These are phyloP conservation scores for Basidiobolus heterosporus DNA, from an alignment of 371 early-diverging fungal genomes.

Conservation along the genomic window DNA sequence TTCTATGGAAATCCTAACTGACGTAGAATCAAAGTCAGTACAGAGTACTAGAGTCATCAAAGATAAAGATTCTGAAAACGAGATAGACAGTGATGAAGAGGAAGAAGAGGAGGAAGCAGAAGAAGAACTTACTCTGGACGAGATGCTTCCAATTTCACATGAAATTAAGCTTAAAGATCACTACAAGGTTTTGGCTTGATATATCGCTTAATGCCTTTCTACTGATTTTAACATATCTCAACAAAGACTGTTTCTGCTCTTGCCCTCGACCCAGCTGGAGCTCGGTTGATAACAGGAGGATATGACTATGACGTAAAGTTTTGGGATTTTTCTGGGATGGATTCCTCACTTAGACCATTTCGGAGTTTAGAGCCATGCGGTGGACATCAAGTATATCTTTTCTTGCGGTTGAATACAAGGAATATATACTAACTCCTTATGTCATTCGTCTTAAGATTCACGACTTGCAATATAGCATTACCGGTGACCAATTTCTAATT, in stretches of 20 bases:
- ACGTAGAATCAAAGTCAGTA: too few species aligned
- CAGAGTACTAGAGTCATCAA: not conserved
- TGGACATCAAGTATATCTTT: constrained; percentile 44
- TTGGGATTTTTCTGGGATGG: constrained; percentile 89
- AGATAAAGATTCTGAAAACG: constrained; percentile 8
- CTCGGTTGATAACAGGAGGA: constrained; percentile 61
- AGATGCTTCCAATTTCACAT: constrained; percentile 44
- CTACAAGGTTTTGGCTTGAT: constrained; percentile 18
- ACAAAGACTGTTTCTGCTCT: constrained; percentile 55
- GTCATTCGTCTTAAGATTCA: constrained; percentile 27
- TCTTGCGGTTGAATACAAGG: constrained; percentile 2
- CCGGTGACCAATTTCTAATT: constrained; percentile 64
- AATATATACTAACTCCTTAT: not conserved
- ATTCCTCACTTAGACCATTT: constrained; percentile 54
- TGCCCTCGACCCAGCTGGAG: constrained; percentile 68
- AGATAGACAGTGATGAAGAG: constrained; percentile 14
- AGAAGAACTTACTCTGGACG: constrained; percentile 9
- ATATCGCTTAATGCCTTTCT: not conserved
- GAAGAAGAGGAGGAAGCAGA: constrained; percentile 10
- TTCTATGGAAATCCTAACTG: too few species aligned
- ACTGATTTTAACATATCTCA: not conserved
- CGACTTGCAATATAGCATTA: constrained; percentile 56
- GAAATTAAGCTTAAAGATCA: constrained; percentile 51
- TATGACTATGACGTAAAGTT: constrained; percentile 67
- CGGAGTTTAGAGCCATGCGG: constrained; percentile 63